Conservation (phyloP, 225 moss, liverwort and hornwort species). For the Asterella californica region DNA sequence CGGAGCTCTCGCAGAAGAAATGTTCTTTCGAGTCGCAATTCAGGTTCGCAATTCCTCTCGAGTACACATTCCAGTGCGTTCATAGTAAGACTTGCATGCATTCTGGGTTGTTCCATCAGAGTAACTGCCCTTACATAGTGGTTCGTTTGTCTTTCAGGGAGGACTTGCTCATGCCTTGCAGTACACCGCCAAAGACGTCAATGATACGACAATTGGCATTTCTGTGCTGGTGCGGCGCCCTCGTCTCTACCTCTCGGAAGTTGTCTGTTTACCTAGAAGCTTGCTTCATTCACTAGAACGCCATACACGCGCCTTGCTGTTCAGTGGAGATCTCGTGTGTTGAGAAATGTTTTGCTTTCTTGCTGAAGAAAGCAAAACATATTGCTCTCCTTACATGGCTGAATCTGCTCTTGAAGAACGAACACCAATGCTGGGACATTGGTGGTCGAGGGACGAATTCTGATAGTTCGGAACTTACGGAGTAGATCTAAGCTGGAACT, state of each 20-base stretch:
- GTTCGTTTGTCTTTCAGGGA: constrained; percentile 22
- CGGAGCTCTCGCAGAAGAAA: constrained; percentile 80
- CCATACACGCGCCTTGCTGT: background rate
- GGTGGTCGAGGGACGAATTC: background rate
- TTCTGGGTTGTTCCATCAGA: background rate
- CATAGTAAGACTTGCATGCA: background rate
- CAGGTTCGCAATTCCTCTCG: constrained; percentile 27
- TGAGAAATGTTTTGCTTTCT: too few species aligned
- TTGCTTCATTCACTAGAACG: background rate
- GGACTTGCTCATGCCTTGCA: constrained; percentile 50
- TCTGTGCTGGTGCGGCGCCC: constrained; percentile 34
- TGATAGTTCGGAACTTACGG: background rate
- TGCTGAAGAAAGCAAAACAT: too few species aligned
- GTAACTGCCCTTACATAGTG: background rate
- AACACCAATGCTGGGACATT: background rate
- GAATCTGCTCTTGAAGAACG: background rate
- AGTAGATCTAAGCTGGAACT: background rate
- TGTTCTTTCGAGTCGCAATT: constrained; percentile 87
- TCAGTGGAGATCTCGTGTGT: too few species aligned
- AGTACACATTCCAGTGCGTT: background rate
- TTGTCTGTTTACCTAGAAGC: background rate
- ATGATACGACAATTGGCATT: constrained; percentile 38
- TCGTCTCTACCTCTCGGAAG: background rate
- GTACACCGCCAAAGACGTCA: constrained; percentile 36
- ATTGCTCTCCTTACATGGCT: background rate